phyloP scores from a whole-genome alignment of 352 stramenopile species.

The Pythium plurisporium region DNA sequence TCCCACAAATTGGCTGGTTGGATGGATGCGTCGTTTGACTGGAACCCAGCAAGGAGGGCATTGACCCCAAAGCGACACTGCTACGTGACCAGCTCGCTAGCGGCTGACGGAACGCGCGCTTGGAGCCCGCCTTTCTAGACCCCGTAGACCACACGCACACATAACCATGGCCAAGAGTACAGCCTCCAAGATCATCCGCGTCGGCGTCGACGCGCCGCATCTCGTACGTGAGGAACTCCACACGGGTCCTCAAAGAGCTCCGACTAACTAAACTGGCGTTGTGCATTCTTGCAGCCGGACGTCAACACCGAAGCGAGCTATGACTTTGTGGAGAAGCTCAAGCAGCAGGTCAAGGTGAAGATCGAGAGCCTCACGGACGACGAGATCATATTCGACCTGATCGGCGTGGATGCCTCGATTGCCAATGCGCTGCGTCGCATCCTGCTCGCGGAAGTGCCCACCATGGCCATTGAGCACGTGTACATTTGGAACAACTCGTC shows the following conservation, averaged over 20 bases:
- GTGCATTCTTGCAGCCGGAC: conserved; percentile 44
- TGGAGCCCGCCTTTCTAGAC: not conserved
- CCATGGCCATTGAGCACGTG: conserved; percentile 92
- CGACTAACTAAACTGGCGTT: too few species aligned
- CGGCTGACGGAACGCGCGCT: not conserved
- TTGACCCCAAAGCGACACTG: conserved; percentile 18
- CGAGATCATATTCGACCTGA: conserved; percentile 90
- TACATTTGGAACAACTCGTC: conserved; percentile 94
- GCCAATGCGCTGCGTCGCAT: conserved; percentile 91
- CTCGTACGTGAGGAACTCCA: conserved; percentile 39
- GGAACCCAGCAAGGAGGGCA: conserved; percentile 16
- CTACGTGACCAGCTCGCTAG: conserved; percentile 1
- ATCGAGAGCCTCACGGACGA: conserved; percentile 82
- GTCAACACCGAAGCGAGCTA: conserved; percentile 67
- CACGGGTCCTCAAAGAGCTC: too few species aligned
- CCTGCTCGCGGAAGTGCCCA: conserved; percentile 88
- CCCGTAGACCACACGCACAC: conserved; percentile 7
- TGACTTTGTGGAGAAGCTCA: conserved; percentile 78
- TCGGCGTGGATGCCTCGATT: conserved; percentile 89
- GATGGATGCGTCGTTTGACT: conserved; percentile 33
- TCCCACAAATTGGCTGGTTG: conserved; percentile 24
- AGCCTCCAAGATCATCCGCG: conserved; percentile 63
- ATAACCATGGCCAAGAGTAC: conserved; percentile 59
- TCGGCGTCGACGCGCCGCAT: conserved; percentile 73
- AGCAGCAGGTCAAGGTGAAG: conserved; percentile 82